Evolutionary conservation across 2,329 filamentous ascomycete species (phyloP), one percentile per base, ranked within the genome.

Genomic region (Fusarium metavorans): DNA sequence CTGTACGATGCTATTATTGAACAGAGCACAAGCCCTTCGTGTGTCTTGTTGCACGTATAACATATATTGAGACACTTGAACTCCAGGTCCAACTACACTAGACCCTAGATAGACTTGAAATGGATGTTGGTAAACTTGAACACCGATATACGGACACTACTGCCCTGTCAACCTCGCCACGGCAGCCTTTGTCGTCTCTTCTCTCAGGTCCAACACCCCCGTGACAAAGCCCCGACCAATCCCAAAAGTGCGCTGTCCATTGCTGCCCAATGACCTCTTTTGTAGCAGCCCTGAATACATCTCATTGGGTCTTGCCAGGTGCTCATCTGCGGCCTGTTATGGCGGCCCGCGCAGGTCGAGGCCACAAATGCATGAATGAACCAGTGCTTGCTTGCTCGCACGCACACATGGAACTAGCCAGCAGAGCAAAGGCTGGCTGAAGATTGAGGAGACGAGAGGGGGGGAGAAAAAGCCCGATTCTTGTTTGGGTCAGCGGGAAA

Each of bases 241-340:
- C 62, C 30, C n/a, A 18, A 35, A 35, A 27, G 37, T 11, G 63
- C 43, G 58, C 11, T 35, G 32, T 25, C 39, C 68, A n/a, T 75
- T 75, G 72, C 62, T 74, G 72, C 72, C 72, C 68, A 73, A 74
- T 64, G 25, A 30, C 45, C n/a, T 34, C 32, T 35, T 50, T 14
- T 20, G 32, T 30, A 37, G 30, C 9, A 56, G 35, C 39, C 25
- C 7, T 25, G n/a, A 10, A n/a, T 5, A 11, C 13, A 2, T 25
- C 34, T 27, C 54, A 58, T 58, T 58, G 58, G 35, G 13, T 18
- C 6, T 60, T 45, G 13, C 16, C 43, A 7, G 5, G 9, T 30
- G 25, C 41, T 41, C 18, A 30, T 35, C 54, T 75, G 72, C 72
- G 72, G 61, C 72, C 72, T 35, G 14, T 64, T 39, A 54, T 72